Evolutionary conservation across 2,329 filamentous ascomycete species (phyloP), one percentile per base, ranked within the genome.

Genomic region (Kalaharituber pfeilii): DNA sequence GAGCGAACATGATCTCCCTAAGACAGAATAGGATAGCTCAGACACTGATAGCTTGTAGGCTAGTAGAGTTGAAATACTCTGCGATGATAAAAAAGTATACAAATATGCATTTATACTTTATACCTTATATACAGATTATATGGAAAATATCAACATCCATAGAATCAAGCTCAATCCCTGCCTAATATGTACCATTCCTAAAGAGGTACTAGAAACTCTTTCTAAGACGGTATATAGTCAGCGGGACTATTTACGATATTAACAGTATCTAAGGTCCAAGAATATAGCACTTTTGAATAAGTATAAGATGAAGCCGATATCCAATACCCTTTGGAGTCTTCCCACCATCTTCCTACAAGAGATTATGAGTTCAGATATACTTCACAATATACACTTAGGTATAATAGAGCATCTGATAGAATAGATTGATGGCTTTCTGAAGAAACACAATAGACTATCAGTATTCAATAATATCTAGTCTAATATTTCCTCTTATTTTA

Each of bases 121-220:
- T 42, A 44, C 20, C 13, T 56, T 7, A 44, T 22, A 53, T 20
- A 30, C 54, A 3, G 29, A 56, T 15, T 44, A 56, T 24, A 39
- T 26, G 11, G 51, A 53, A 20, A 30, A 56, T 11, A 9, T 49
- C 1, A 50, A 27, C 9, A 27, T 50, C 47, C 27, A 50, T 29
- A 7, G 3, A 26, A 50, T 50, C 30, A 28, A 27, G 15, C 28
- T 9, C 7, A 30, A 50, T n/a, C 13, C 25, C n/a, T 50, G 47
- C 26, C n/a, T 26, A 1, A 30, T 22, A 13, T 50, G 47, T 22
- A 30, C 7, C 15, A 25, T 15, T 27, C 13, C 13, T 2, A 5
- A 4, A 2, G 25, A 50, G n/a, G n/a, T 28, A 22, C 25, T 50
- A 15, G 47, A 26, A 20, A 22, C 15, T 2, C 13, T 18, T 47